phyloP scores from a whole-genome alignment of 2,329 filamentous ascomycete genomes.

The Leptographium flavum region DNA sequence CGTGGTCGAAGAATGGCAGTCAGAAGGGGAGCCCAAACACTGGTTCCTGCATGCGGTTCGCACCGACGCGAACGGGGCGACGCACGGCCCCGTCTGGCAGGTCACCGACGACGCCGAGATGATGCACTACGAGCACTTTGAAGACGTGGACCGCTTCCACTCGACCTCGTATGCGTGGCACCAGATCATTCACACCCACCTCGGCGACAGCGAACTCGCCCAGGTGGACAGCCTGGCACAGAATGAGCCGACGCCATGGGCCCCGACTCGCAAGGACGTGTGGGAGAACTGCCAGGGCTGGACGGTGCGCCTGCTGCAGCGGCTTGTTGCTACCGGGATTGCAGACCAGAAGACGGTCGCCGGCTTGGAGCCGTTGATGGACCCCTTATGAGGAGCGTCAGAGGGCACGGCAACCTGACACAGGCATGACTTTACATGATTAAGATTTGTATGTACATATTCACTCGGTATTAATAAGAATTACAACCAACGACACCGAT shows the following conservation, averaged over 20 bases:
- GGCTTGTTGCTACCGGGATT: not conserved
- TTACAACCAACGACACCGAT: no score
- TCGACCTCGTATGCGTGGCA: not conserved
- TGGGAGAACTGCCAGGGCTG: constrained; percentile 1
- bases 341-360: no score
- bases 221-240: not conserved
- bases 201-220: not conserved
- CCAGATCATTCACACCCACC: not conserved
- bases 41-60: not conserved
- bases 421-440: no score
- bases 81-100: not conserved
- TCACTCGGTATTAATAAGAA: no score
- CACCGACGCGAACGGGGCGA: not conserved
- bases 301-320: not conserved
- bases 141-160: not conserved
- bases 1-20: not conserved
- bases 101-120: not conserved
- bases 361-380: no score
- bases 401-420: no score
- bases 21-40: not conserved
- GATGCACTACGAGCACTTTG: not conserved
- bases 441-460: no score
- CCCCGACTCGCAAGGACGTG: constrained; percentile 1
- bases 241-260: not conserved
- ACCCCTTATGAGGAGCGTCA: no score